Evolutionary conservation across 306 rosid species (phyloP).

Genomic region (Argentina anserina): DNA sequence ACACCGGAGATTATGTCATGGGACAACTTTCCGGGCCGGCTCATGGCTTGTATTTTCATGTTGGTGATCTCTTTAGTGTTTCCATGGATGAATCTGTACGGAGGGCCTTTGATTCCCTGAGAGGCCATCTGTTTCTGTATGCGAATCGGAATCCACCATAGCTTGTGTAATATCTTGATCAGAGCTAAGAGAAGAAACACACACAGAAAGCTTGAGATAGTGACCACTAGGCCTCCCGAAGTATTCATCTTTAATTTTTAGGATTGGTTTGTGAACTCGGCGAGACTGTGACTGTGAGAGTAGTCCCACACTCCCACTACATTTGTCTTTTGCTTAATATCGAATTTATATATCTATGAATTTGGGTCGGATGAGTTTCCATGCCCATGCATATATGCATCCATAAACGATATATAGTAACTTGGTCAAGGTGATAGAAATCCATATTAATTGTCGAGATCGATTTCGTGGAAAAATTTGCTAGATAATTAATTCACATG

Average conservation of each 20-base stretch:
- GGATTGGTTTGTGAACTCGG: too few relatives aligned
- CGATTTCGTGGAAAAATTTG: too few relatives aligned
- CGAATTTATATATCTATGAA: too few relatives aligned
- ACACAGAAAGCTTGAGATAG: background rate
- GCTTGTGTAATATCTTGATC: conserved; percentile 5
- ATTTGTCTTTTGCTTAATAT: too few relatives aligned
- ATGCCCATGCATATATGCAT: too few relatives aligned
- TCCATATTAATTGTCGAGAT: too few relatives aligned
- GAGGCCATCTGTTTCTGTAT: background rate
- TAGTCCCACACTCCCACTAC: too few relatives aligned
- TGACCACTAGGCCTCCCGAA: background rate
- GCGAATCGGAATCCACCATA: conserved; percentile 34
- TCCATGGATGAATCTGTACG: conserved; percentile 27
- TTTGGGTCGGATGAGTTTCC: too few relatives aligned
- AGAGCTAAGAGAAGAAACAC: background rate
- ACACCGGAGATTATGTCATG: conserved; percentile 12
- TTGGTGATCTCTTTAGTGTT: conserved; percentile 19
- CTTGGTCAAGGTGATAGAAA: too few relatives aligned
- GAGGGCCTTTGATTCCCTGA: conserved; percentile 32
- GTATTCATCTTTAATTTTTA: background rate
- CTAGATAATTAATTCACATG: too few relatives aligned
- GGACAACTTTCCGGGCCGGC: conserved; percentile 12
- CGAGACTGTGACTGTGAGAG: too few relatives aligned
- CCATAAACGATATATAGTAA: too few relatives aligned
- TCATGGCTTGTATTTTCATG: conserved; percentile 10